Percentiles rank a stretch among this genome's conserved stretches.
Evolutionary conservation across 352 stramenopile genomes (phyloP).

Genomic region (Phytophthora ramorum): DNA sequence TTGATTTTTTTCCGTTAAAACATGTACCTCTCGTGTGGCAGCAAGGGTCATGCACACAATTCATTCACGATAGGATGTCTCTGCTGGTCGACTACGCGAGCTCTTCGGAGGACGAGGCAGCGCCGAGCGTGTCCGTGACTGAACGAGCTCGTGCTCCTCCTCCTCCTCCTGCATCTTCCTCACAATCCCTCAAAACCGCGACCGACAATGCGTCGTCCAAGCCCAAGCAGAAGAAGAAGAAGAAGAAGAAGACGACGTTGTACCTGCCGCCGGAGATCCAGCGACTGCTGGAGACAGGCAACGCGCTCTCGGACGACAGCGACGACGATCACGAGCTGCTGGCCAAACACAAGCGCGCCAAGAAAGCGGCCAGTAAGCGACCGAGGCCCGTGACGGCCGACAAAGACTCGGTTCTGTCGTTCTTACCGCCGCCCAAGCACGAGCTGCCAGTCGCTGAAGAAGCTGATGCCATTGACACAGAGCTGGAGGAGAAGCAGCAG

Average conservation of each 20-base stretch:
- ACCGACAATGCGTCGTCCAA: conserved; percentile 3
- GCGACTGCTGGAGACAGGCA: conserved; percentile 52
- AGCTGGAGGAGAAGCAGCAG: conserved; percentile 22
- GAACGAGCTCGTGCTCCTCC: not conserved
- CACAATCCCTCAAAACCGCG: not conserved
- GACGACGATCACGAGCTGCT: conserved; percentile 54
- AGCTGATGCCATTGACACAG: not conserved
- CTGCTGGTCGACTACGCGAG: conserved; percentile 67
- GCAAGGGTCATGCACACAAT: not conserved
- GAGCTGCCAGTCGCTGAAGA: conserved; percentile 21
- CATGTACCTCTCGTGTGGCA: no score
- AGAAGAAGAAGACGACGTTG: conserved; percentile 59
- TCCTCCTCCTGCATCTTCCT: not conserved
- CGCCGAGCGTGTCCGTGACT: not conserved
- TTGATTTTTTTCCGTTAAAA: no score
- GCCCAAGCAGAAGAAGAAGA: conserved; percentile 35
- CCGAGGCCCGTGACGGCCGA: conserved; percentile 14
- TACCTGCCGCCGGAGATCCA: conserved; percentile 67
- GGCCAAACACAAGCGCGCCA: conserved; percentile 57
- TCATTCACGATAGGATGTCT: conserved; percentile 37
- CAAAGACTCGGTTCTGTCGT: conserved; percentile 46
- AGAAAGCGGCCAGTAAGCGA: conserved; percentile 46
- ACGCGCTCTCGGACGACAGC: conserved; percentile 37
- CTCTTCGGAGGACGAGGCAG: conserved; percentile 57
- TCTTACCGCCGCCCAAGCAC: conserved; percentile 72